Base-by-base conservation (phyloP, 768 basidiomycete species). In the Lactarius vividus region DNA sequence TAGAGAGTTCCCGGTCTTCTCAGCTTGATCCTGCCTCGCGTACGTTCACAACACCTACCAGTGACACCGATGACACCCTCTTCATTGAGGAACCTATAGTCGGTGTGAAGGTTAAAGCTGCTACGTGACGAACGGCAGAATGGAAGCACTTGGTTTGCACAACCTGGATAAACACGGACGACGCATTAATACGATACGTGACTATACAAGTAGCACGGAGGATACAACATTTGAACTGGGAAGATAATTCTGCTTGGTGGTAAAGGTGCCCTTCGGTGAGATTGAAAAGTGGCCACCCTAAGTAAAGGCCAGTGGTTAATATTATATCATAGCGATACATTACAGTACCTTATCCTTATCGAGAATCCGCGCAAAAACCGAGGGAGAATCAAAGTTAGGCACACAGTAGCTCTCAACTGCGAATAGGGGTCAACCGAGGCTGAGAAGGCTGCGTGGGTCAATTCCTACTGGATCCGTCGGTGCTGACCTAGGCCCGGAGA, bases 311-410 rank as follows among this genome's bases (percentile, higher is more conserved):
- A 63, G 42, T 23, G 13, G 54, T 39, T 11, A n/a, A 64, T 37
- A 29, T 20, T 3, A 13, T 49, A 44, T 26, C 23, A 26, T 26
- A 28, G 8, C 67, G 26, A 61, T 53, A 59, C 18, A 54, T 54
- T 49, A 16, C 28, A 67, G 18, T 40, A 80, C 83, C 76, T 91
- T 92, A 75, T 92, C 78, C 72, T 92, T 92, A 79, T 94, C 92
- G 7, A 94, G 82, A 70, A 94, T 92, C 9, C 94, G 85, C 8
- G 94, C 94, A 69, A 96, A 96, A 57, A 96, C 82, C 20, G 91
- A 94, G 4, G 95, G 95, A 1, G 93, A 95, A 76, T 97, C 95
- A 74, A 97, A 96, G 78, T 95, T 82, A 1, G 94, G 94, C 31
- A 96, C 84, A 72, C 95, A 97, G 75, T 94, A 95, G 68, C 89